These are phyloP conservation scores for Ogataea corticis DNA, from an alignment of 805 yeast genomes.

Conservation along the genomic window DNA sequence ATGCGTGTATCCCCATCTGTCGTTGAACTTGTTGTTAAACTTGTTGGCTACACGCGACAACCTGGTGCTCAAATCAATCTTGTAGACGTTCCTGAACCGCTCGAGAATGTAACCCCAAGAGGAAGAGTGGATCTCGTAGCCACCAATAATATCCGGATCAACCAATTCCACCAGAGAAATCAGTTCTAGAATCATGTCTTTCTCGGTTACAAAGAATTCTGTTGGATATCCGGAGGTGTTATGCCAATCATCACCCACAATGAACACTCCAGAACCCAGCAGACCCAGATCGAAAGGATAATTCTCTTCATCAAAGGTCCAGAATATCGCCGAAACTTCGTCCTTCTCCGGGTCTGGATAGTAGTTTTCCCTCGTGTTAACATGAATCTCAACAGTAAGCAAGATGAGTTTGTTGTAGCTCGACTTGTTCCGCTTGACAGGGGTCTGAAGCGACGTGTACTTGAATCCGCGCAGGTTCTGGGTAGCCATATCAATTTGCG, in stretches of 20 bases:
- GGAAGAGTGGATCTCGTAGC: constrained; percentile 74
- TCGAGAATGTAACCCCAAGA: constrained; percentile 93
- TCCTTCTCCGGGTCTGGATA: constrained; percentile 70
- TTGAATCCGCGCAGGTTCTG: constrained; percentile 42
- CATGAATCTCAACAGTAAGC: constrained; percentile 70
- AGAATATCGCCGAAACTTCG: constrained; percentile 58
- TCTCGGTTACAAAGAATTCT: constrained; percentile 52
- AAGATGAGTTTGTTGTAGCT: constrained; percentile 51
- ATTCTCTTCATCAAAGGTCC: constrained; percentile 54
- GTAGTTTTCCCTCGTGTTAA: constrained; percentile 47
- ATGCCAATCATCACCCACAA: constrained; percentile 16
- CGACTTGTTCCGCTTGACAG: constrained; percentile 34
- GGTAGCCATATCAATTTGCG: constrained; percentile 55
- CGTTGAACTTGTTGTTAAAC: constrained; percentile 55
- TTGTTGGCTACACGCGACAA: constrained; percentile 59
- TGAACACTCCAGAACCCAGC: constrained; percentile 40
- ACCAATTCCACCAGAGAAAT: constrained; percentile 53
- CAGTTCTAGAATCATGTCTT: constrained; percentile 56
- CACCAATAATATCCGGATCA: constrained; percentile 89
- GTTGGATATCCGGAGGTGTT: constrained; percentile 32
- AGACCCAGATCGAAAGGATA: constrained; percentile 36
- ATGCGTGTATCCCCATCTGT: constrained; percentile 80
- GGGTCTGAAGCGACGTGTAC: constrained; percentile 33
- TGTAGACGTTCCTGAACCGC: constrained; percentile 47
- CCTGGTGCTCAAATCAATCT: constrained; percentile 54